phyloP scores from a whole-genome alignment of 2,329 filamentous ascomycete species.

The Calonectria pseudoturangicola region DNA sequence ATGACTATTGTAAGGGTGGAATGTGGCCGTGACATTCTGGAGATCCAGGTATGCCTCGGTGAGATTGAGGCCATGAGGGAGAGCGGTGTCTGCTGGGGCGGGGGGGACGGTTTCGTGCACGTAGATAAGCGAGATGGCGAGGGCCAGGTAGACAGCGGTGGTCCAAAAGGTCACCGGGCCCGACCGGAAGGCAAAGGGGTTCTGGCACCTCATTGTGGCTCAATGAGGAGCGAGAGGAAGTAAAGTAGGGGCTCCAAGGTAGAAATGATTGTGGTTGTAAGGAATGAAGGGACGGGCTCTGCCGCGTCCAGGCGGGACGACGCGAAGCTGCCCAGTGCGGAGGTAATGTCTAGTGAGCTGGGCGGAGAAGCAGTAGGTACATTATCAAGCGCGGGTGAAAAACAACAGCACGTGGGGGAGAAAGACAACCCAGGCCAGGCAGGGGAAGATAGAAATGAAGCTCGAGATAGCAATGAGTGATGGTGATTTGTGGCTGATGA shows the following conservation, averaged over 20 bases:
- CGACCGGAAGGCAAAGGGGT: conserved; percentile 85
- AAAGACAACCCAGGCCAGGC: not conserved
- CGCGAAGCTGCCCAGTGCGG: conserved; percentile 23
- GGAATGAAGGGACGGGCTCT: conserved; percentile 26
- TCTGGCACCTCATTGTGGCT: conserved; percentile 59
- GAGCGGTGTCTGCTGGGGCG: conserved; percentile 70
- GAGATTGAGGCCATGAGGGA: conserved; percentile 81
- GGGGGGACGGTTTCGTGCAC: conserved; percentile 85
- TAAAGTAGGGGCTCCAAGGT: not conserved
- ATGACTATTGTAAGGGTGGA: conserved; percentile 92
- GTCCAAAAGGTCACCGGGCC: conserved; percentile 88
- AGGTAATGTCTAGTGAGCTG: conserved; percentile 32
- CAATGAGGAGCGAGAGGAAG: not conserved
- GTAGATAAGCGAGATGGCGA: conserved; percentile 82
- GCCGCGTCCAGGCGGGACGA: conserved; percentile 20
- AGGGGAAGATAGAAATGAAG: conserved; percentile 8
- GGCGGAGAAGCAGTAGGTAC: conserved; percentile 27
- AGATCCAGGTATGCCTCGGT: conserved; percentile 92
- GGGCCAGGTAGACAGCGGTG: conserved; percentile 83
- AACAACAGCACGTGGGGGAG: not conserved
- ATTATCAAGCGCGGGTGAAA: conserved; percentile 25
- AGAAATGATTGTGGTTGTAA: conserved; percentile 9
- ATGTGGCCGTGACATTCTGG: conserved; percentile 81
- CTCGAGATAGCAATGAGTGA: conserved; percentile 22
- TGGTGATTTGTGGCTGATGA: conserved; percentile 33